phyloP scores from a whole-genome alignment of 208 protist genomes.

The Acanthamoeba healyi region DNA sequence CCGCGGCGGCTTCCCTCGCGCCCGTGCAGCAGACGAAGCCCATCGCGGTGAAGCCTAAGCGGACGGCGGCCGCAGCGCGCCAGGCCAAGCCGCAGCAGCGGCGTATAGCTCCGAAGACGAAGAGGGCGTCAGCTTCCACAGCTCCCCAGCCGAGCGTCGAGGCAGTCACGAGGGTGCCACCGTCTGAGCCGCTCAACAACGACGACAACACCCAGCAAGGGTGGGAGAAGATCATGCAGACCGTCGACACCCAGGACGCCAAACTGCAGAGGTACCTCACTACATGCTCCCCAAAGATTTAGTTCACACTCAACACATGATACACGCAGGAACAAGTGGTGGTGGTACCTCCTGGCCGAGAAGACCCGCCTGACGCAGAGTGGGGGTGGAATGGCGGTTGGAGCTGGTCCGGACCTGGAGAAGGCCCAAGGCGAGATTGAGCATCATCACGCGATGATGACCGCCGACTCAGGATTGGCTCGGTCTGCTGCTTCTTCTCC shows the following conservation, averaged over 20 bases:
- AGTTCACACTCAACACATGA: not conserved
- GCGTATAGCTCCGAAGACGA: no score
- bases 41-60: no score
- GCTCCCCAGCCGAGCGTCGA: no score
- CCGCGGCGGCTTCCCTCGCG: not conserved
- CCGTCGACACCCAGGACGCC: slow-evolving; percentile 1
- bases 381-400: not conserved
- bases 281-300: not conserved
- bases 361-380: not conserved
- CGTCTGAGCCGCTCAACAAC: no score
- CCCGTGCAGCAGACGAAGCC: no score
- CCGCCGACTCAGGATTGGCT: no score
- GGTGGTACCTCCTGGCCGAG: slow-evolving; percentile 25
- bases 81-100: no score
- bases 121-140: no score
- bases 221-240: slow-evolving; percentile 28
- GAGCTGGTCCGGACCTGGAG: not conserved
- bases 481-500: no score
- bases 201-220: not conserved
- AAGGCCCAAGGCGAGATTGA: not conserved
- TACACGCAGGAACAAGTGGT: not conserved
- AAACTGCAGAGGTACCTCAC: not conserved
- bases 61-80: no score
- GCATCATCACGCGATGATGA: no score
- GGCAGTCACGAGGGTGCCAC: no score